Base-by-base conservation (phyloP, 2,329 filamentous ascomycete species). In the Aspergillus persii region DNA sequence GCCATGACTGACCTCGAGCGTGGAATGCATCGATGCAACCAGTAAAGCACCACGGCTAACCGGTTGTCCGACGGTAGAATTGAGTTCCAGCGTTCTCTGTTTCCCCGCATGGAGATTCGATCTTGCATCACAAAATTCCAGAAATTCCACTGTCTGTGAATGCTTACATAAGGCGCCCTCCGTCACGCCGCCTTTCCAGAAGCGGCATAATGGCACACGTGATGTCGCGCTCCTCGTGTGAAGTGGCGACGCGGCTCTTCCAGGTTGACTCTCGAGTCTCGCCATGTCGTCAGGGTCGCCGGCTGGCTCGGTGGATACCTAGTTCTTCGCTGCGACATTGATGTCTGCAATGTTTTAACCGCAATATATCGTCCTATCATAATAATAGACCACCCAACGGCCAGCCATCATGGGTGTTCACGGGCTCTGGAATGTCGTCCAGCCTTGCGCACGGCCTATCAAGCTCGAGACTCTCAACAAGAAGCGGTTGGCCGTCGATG, bases 381-480 rank as follows among this genome's bases (percentile, higher is more conserved):
- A 54, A 44, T 18, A 46, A 31, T 48, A 59, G 46, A 55, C 53
- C 33, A 53, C 26, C 33, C 23, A 51, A 29, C 18, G 39, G 55
- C 61, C 44, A 60, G 57, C 61, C 59, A 65, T 48, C 55, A 99
- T 99, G 95, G 95, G 95, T 88, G 95, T 99, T 65, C 96, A 94
- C 72, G 93, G 93, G 65, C 91, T 99, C 65, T 99, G 95, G 95
- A 94, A 91, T 63, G 92, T 99, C 54, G 83, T 98, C 65, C 91
- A 96, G 78, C 95, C 95, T 50, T 97, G 92, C 73, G 95, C 95
- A 51, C 90, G 95, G 41, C 96, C 95, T 23, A 96, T 96, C 63
- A 97, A 96, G 76, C 89, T 99, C 68, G 93, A 96, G 69, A 96
- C 94, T 12, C 87, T 99, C 61, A 98, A 98, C 76, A 91, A 90